These are phyloP conservation scores for Juglanconis oblonga DNA, from an alignment of 2,329 filamentous ascomycete genomes.

Conservation along the genomic window DNA sequence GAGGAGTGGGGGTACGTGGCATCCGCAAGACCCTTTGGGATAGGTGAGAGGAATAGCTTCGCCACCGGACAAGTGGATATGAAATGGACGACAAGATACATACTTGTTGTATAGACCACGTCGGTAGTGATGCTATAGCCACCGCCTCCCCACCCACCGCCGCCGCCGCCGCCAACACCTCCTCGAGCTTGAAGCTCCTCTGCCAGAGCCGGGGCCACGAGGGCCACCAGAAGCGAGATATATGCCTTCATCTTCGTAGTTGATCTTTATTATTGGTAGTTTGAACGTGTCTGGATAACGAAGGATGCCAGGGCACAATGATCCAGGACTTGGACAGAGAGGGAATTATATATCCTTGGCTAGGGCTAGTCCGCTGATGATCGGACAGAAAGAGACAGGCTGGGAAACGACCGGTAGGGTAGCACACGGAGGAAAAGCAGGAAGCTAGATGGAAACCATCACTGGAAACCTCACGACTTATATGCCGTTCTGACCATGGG, in stretches of 20 bases:
- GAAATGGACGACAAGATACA: neutral
- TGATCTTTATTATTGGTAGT: slow-evolving; percentile 1
- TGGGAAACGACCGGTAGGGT: slow-evolving; percentile 19
- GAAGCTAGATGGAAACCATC: slow-evolving; percentile 4
- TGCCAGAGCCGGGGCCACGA: slow-evolving; percentile 28
- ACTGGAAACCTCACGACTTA: slow-evolving; percentile 14
- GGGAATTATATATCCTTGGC: slow-evolving; percentile 27
- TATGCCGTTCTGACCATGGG: slow-evolving; percentile 7
- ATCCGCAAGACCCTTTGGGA: no score
- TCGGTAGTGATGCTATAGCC: slow-evolving; percentile 21
- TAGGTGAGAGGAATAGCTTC: neutral
- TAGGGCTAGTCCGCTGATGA: slow-evolving; percentile 21
- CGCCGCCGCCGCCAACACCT: slow-evolving; percentile 8
- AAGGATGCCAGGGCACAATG: neutral
- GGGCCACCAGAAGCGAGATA: slow-evolving; percentile 27
- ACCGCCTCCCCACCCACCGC: slow-evolving; percentile 12
- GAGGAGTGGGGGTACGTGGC: no score
- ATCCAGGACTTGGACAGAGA: slow-evolving; percentile 19
- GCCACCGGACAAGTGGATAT: neutral
- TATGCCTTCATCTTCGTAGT: slow-evolving; percentile 29
- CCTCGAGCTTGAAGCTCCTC: slow-evolving; percentile 19
- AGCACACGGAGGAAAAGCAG: slow-evolving; percentile 18
- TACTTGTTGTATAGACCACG: slow-evolving; percentile 17
- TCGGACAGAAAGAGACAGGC: slow-evolving; percentile 21
- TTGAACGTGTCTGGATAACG: neutral